Percentiles rank a stretch among this genome's conserved stretches.
phyloP scores from a whole-genome alignment of 768 basidiomycete genomes.

The Tulasnella sp. region DNA sequence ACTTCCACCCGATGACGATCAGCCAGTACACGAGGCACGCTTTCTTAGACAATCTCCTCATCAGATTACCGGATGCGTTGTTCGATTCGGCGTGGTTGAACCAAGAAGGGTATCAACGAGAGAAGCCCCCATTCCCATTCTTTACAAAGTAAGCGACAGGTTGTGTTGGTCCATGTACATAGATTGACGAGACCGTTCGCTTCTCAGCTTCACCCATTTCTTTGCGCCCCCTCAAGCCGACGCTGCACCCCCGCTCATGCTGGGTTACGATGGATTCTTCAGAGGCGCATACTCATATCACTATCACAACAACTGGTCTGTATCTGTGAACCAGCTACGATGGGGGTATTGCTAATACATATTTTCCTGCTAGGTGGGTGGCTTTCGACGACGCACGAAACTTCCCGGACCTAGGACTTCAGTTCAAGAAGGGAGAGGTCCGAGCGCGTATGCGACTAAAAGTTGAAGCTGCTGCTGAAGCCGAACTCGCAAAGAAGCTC shows the following conservation, averaged over 20 bases:
- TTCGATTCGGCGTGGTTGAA: constrained; percentile 97
- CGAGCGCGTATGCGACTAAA: constrained; percentile 40
- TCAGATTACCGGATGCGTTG: constrained; percentile 89
- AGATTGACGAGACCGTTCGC: background rate
- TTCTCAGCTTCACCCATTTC: constrained; percentile 70
- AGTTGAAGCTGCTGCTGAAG: constrained; percentile 24
- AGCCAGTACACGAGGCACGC: constrained; percentile 87
- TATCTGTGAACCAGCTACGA: too few species aligned
- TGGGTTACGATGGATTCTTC: constrained; percentile 95
- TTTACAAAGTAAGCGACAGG: constrained; percentile 58
- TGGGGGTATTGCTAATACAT: background rate
- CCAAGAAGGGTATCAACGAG: constrained; percentile 83
- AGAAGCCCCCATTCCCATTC: constrained; percentile 89
- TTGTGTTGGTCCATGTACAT: constrained; percentile 9
- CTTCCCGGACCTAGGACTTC: constrained; percentile 85
- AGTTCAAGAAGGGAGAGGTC: constrained; percentile 69
- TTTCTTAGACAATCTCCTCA: constrained; percentile 68
- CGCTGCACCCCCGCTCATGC: constrained; percentile 74
- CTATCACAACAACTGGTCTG: constrained; percentile 88
- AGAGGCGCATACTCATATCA: constrained; percentile 93
- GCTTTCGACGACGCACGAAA: constrained; percentile 90
- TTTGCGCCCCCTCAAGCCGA: constrained; percentile 69
- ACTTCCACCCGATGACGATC: constrained; percentile 97
- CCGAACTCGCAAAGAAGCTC: constrained; percentile 24
- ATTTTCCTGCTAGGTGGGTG: constrained; percentile 63